Evolutionary conservation across 768 basidiomycete species (phyloP).

Genomic region (Amanita molliuscula): DNA sequence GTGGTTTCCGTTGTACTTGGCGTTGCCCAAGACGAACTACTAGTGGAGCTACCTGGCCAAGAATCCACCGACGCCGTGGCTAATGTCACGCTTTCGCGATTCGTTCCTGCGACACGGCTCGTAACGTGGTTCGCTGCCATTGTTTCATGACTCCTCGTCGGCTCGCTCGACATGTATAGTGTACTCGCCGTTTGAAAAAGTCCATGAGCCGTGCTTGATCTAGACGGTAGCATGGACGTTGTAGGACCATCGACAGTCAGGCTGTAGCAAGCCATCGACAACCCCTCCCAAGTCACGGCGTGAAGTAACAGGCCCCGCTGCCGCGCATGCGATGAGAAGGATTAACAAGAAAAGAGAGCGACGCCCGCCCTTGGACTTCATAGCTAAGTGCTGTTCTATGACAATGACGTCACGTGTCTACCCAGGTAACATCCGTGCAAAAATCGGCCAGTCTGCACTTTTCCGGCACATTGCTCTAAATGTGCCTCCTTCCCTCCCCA

Average conservation of each 20-base stretch:
- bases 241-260: not conserved
- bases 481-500: conserved; percentile 40
- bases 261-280: conserved; percentile 8
- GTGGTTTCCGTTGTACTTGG: not conserved
- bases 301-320: not conserved
- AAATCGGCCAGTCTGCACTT: conserved; percentile 43
- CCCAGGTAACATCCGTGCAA: conserved; percentile 14
- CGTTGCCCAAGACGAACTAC: not conserved
- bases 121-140: not conserved
- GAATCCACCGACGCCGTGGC: not conserved
- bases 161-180: not conserved
- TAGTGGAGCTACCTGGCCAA: not conserved
- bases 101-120: not conserved
- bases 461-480: conserved; percentile 63
- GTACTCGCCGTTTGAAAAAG: not conserved
- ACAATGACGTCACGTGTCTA: conserved; percentile 5
- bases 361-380: conserved; percentile 1
- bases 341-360: not conserved
- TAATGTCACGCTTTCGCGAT: not conserved
- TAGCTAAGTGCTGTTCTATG: not conserved
- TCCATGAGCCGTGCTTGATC: not conserved
- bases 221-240: not conserved
- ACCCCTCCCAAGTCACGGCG: conserved; percentile 12
- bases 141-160: not conserved
- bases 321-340: not conserved